Evolutionary conservation across 192 early-diverging fungal species (phyloP), one percentile per base, ranked within the genome.

Genomic region (Linnemannia exigua): DNA sequence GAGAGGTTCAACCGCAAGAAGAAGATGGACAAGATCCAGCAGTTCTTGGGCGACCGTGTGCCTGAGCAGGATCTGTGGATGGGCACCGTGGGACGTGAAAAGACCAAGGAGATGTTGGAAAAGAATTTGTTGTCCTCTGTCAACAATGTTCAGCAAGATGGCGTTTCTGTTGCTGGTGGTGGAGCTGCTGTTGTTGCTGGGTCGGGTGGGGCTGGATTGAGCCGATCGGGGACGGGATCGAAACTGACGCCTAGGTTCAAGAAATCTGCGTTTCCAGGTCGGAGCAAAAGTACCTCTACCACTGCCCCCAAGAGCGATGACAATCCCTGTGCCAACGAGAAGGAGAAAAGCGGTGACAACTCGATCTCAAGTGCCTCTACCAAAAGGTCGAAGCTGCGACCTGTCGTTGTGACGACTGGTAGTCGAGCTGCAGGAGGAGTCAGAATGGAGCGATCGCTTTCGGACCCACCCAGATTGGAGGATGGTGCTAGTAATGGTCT

Each of bases 21-120:
- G 41, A 84, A 81, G 20, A 80, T 89, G 79, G 86, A 89, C 77
- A 89, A 89, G 74, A 84, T 89, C 51, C 78, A 89, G 41, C 85
- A 85, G 66, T 89, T 89, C 68, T 61, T 89, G 37, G 88, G 88
- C 14, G 88, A 89, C 46, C 79, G 75, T 44, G 79, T 89, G 5
- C 88, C 88, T 1, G 75, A 85, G 8, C 68, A 87, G 38, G 84
- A 86, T 47, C 70, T 86, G 2, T 86, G 84, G 84, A 86, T 86
- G 66, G 84, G 84, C 1, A 50, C 78, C 15, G 70, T 86, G 0
- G 84, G 84, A 28, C 72, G 79, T 2, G 78, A 80, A 50, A 79
- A 51, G 37, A 77, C 84, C 1, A 41, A 67, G 28, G 72, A 76
- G 54, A 86, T 86, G 84, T n/a, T 86, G 61, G 78, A 80, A 1